Percentiles rank a stretch among this genome's conserved stretches.
Conservation (phyloP, 192 early-diverging fungal genomes). For the Entomortierella parvispora region DNA sequence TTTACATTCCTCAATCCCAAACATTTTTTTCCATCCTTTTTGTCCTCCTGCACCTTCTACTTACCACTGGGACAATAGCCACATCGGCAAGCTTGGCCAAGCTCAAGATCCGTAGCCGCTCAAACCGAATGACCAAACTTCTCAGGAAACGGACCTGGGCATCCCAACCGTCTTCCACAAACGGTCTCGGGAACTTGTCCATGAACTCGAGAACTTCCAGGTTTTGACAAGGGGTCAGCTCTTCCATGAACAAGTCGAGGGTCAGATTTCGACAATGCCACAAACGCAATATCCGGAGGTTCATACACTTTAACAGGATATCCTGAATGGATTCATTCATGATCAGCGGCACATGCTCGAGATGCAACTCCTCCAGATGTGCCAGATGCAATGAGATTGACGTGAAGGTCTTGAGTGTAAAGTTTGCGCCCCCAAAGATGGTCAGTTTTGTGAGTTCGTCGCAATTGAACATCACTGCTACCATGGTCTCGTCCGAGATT, state of each 20-base stretch:
- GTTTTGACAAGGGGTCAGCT: slow-evolving; percentile 2
- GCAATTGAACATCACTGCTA: slow-evolving; percentile 46
- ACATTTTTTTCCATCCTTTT: background rate
- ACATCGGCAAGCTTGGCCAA: slow-evolving; percentile 36
- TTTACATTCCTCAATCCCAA: no score
- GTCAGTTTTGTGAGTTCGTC: slow-evolving; percentile 23
- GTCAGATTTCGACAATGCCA: slow-evolving; percentile 49
- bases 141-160: slow-evolving; percentile 31
- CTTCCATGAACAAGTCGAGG: slow-evolving; percentile 33
- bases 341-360: slow-evolving; percentile 37
- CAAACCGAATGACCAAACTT: slow-evolving; percentile 30
- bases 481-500: slow-evolving; percentile 50
- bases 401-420: slow-evolving; percentile 38
- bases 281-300: slow-evolving; percentile 19
- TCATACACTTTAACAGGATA: slow-evolving; percentile 23
- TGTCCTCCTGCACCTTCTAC: background rate
- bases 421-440: slow-evolving; percentile 29
- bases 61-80: slow-evolving; percentile 30
- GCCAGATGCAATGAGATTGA: slow-evolving; percentile 32
- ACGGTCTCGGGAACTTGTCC: slow-evolving; percentile 40
- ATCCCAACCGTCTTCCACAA: slow-evolving; percentile 20
- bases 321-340: slow-evolving; percentile 44
- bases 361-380: slow-evolving; percentile 35
- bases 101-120: slow-evolving; percentile 14
- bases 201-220: slow-evolving; percentile 44